Percentiles rank a stretch among this genome's conserved stretches.
Conservation (phyloP, 345 rosid species). For the Clausena lansium region DNA sequence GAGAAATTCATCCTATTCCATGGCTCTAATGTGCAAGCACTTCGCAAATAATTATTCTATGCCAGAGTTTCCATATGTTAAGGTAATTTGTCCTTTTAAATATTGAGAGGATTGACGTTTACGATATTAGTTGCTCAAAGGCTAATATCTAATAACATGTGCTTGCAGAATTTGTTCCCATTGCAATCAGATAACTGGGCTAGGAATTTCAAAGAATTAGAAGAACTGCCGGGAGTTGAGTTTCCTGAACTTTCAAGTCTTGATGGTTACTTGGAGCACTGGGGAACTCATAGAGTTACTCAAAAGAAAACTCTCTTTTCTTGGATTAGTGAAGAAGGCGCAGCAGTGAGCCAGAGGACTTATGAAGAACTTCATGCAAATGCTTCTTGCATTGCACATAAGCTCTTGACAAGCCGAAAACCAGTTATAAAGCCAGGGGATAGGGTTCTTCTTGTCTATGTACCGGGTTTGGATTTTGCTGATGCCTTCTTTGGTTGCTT, state of each 20-base stretch:
- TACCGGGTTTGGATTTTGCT: slow-evolving; percentile 63
- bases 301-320: slow-evolving; percentile 42
- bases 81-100: slow-evolving; percentile 32
- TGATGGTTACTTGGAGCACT: slow-evolving; percentile 57
- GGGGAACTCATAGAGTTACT: slow-evolving; percentile 45
- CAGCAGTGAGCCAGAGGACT: slow-evolving; percentile 38
- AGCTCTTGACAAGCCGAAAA: slow-evolving; percentile 43
- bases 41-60: slow-evolving; percentile 40
- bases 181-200: slow-evolving; percentile 28
- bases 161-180: slow-evolving; percentile 50
- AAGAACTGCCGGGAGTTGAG: slow-evolving; percentile 46
- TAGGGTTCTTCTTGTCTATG: slow-evolving; percentile 54
- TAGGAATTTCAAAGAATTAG: slow-evolving; percentile 24
- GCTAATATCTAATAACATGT: not conserved
- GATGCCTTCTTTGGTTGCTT: slow-evolving; percentile 75
- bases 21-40: slow-evolving; percentile 60
- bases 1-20: slow-evolving; percentile 67
- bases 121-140: not conserved
- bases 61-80: slow-evolving; percentile 50
- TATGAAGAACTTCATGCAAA: slow-evolving; percentile 46
- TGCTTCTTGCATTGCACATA: slow-evolving; percentile 51
- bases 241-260: slow-evolving; percentile 54
- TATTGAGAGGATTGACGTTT: not conserved
- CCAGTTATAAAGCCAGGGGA: slow-evolving; percentile 58
- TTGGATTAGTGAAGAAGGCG: slow-evolving; percentile 61